A percentile compares a stretch with the other conserved stretches of the same genome.
Evolutionary conservation across 2,329 filamentous ascomycete species (phyloP).

Genomic region (Zalaria obscura): DNA sequence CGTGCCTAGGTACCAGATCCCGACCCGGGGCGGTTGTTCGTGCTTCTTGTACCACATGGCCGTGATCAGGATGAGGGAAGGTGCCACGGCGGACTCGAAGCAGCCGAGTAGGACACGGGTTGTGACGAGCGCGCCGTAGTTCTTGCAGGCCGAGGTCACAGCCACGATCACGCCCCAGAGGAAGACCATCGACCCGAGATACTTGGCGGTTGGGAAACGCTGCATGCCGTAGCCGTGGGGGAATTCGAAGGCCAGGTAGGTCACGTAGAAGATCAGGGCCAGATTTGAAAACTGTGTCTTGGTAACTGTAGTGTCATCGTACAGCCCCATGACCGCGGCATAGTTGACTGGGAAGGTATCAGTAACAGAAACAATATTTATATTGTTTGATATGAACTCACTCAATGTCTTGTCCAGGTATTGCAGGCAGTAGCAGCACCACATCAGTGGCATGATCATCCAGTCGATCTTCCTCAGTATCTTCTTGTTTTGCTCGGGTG

Average conservation of each 20-base stretch:
- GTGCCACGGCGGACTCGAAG: slow-evolving; percentile 40
- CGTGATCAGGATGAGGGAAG: slow-evolving; percentile 40
- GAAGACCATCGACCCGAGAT: slow-evolving; percentile 28
- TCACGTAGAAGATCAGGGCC: slow-evolving; percentile 21
- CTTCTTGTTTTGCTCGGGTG: slow-evolving; percentile 11
- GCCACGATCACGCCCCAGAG: slow-evolving; percentile 36
- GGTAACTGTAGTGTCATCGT: slow-evolving; percentile 19
- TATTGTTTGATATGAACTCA: background rate
- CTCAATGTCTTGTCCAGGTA: slow-evolving; percentile 25
- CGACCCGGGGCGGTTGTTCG: slow-evolving; percentile 49
- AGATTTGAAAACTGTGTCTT: slow-evolving; percentile 22
- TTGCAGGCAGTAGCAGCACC: slow-evolving; percentile 22
- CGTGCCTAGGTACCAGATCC: slow-evolving; percentile 53
- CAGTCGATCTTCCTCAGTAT: slow-evolving; percentile 23
- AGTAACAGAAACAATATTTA: slow-evolving; percentile 1
- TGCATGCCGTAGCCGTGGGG: slow-evolving; percentile 37
- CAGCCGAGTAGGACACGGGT: slow-evolving; percentile 37
- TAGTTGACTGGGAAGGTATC: slow-evolving; percentile 18
- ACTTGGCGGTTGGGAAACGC: slow-evolving; percentile 38
- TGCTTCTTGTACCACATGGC: slow-evolving; percentile 13
- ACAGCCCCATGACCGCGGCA: slow-evolving; percentile 27
- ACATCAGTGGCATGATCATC: slow-evolving; percentile 27
- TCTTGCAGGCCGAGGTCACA: slow-evolving; percentile 34
- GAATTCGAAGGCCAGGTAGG: slow-evolving; percentile 23
- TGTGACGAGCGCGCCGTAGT: slow-evolving; percentile 34